These are phyloP conservation scores for Cucurbita moschata DNA, from an alignment of 306 rosid species.

Conservation along the genomic window DNA sequence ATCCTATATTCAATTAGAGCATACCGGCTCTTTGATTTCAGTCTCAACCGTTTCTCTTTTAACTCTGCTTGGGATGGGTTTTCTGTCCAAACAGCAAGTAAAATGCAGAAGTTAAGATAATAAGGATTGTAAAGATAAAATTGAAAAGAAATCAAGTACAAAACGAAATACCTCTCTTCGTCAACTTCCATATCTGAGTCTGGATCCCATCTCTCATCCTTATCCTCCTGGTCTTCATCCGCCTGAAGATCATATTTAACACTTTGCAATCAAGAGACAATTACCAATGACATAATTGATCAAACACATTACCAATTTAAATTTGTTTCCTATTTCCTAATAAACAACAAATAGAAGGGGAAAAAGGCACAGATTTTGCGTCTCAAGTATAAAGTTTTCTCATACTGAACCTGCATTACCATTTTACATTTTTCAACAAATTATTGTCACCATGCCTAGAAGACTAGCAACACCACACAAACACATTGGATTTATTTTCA, in stretches of 20 bases:
- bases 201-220: constrained; percentile 52
- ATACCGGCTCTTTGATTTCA: constrained; percentile 54
- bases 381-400: not conserved
- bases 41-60: constrained; percentile 58
- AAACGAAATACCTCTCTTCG: constrained; percentile 42
- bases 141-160: not conserved
- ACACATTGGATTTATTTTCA: not conserved
- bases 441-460: not conserved
- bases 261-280: not conserved
- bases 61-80: constrained; percentile 38
- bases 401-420: not conserved
- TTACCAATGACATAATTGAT: not conserved
- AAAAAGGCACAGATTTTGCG: not conserved
- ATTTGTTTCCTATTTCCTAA: not conserved
- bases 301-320: not conserved
- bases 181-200: constrained; percentile 64
- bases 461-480: not conserved
- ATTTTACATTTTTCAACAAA: not conserved
- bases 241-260: constrained; percentile 21
- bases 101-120: constrained; percentile 7
- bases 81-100: constrained; percentile 30
- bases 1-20: constrained; percentile 3
- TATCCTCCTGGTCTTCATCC: constrained; percentile 49
- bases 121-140: not conserved
- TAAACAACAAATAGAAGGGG: not conserved